These are phyloP conservation scores for Polytrichum formosum DNA, from an alignment of 225 moss, liverwort and hornwort species.

Conservation along the genomic window DNA sequence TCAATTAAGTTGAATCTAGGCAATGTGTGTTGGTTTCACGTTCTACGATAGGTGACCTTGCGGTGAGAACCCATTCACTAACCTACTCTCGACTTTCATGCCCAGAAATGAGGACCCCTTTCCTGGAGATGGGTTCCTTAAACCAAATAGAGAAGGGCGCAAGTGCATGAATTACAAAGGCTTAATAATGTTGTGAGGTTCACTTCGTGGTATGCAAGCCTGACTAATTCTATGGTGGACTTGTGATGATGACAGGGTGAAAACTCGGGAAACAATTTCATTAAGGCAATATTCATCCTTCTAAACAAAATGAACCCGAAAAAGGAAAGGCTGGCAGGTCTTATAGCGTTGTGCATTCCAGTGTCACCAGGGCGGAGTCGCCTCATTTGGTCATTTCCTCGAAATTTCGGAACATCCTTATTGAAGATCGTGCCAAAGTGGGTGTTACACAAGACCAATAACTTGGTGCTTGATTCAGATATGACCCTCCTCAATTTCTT, in stretches of 20 bases:
- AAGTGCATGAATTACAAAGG: no score
- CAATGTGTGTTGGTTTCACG: no score
- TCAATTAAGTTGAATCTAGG: no score
- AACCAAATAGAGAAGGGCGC: no score
- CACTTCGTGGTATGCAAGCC: no score
- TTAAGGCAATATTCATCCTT: not conserved
- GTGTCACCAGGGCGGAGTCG: conserved; percentile 52
- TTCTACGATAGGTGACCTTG: no score
- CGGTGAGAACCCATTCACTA: no score
- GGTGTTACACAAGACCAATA: conserved; percentile 54
- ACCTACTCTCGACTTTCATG: no score
- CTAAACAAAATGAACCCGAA: not conserved
- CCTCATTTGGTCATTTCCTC: conserved; percentile 59
- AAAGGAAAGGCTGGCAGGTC: conserved; percentile 12
- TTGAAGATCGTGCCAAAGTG: conserved; percentile 35
- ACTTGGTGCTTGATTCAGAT: conserved; percentile 64
- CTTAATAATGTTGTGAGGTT: no score
- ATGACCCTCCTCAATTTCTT: conserved; percentile 48
- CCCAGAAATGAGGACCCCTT: no score
- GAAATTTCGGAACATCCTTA: conserved; percentile 36
- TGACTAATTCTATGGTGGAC: not conserved
- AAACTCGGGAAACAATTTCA: not conserved
- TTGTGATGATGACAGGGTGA: not conserved
- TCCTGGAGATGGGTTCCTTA: no score
- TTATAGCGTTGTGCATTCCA: conserved; percentile 52